Percentiles rank a stretch among this genome's conserved stretches.
phyloP scores from a whole-genome alignment of 768 basidiomycete species.

The Calocybe gangraenosa region DNA sequence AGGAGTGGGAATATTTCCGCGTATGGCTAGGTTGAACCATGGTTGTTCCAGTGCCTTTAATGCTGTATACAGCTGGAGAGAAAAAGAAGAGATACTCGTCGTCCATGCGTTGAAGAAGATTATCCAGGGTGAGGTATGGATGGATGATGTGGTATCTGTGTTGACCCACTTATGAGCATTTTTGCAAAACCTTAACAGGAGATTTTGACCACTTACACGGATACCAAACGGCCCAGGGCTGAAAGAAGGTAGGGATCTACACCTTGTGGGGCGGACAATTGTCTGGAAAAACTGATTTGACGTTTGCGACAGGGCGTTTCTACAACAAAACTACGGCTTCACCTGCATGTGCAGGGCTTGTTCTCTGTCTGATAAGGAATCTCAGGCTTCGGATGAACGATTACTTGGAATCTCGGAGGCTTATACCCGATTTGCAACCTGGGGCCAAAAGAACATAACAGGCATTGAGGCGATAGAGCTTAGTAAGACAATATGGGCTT shows the following conservation, averaged over 20 bases:
- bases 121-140: slow-evolving; percentile 42
- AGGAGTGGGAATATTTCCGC: slow-evolving; percentile 60
- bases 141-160: background rate
- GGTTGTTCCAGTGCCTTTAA: slow-evolving; percentile 68
- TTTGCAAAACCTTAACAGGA: slow-evolving; percentile 34
- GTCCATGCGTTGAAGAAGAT: slow-evolving; percentile 59
- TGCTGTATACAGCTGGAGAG: slow-evolving; percentile 58
- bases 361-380: slow-evolving; percentile 44
- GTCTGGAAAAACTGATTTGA: no score
- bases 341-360: slow-evolving; percentile 56
- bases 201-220: slow-evolving; percentile 56
- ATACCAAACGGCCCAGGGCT: slow-evolving; percentile 49
- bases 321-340: slow-evolving; percentile 52
- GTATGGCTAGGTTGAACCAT: slow-evolving; percentile 64
- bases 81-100: slow-evolving; percentile 41
- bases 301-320: slow-evolving; percentile 35
- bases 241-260: slow-evolving; percentile 43
- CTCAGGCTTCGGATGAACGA: slow-evolving; percentile 47
- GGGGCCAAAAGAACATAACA: slow-evolving; percentile 41
- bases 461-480: slow-evolving; percentile 46
- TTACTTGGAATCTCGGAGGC: slow-evolving; percentile 40
- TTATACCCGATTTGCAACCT: slow-evolving; percentile 42
- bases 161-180: background rate
- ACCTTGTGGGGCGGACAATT: background rate
- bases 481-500: slow-evolving; percentile 48